Base-by-base conservation (phyloP, 2,329 filamentous ascomycete species). In the Pseudogymnoascus sp. region DNA sequence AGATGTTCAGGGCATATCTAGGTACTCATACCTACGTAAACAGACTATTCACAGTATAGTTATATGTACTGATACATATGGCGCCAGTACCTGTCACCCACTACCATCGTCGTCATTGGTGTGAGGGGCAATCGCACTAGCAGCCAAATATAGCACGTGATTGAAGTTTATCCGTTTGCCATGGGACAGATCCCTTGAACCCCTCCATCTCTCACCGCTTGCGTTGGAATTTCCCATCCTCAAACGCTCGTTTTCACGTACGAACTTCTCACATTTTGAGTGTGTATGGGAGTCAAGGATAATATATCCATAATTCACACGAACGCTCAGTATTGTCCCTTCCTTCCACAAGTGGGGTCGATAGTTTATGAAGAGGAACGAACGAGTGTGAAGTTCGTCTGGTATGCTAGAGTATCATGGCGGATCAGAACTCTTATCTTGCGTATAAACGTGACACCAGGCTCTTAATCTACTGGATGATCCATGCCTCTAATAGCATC, bases 391-490 rank as follows among this genome's bases (percentile, higher is more conserved):
- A 12, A 12, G 4, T 7, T 31, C 29, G 7, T 31, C 29, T 31
- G 8, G 40, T 23, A 23, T 21, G 39, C 47, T 40, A 40, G 39
- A 40, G n/a, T 10, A 40, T 6, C 18, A 68, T 68, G 66, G 64
- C 64, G 31, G 63, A 64, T 40, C 69, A 69, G 1, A 76, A 76
- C 45, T 61, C 68, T 0, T 79, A 78, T 29, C 65, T 75, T 18
- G 62, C 62, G 5, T 80, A 78, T 68, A 80, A 78, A 63, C 72
- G 69, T 34, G 74, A 79, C 47, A 76, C 73, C 0, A 74, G 68
- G 51, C 68, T 72, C 12, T 65, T 77, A 0, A 62, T 77, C 2
- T 76, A 75, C 63, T 80, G 76, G 76, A 68, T 79, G 34, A 69
- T 79, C 7, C 70, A 74, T 37, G 68, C 72, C 4, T 77, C 74